Conservation (phyloP, 2,329 filamentous ascomycete species). For the Aciculosporium take region DNA sequence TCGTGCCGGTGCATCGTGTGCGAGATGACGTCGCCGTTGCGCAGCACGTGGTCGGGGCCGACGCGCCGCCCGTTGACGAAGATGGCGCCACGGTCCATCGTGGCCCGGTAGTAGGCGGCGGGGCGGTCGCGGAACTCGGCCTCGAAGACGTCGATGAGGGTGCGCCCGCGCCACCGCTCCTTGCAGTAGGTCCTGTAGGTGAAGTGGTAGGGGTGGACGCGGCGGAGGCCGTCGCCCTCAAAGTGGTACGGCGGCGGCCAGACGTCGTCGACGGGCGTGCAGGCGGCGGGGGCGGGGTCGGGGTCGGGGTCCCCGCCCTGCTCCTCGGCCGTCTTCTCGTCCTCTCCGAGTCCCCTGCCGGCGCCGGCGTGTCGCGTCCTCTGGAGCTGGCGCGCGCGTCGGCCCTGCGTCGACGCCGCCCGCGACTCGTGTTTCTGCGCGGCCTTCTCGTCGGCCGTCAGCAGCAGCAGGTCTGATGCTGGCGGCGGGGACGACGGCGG, state of each 20-base stretch:
- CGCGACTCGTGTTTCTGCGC: neutral
- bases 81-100: slow-evolving; percentile 69
- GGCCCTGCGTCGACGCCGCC: neutral
- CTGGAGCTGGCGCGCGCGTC: neutral
- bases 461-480: too few species aligned
- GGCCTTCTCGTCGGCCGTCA: slow-evolving; percentile 1
- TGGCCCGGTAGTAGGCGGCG: slow-evolving; percentile 70
- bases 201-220: slow-evolving; percentile 75
- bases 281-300: neutral
- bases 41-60: slow-evolving; percentile 54
- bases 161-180: slow-evolving; percentile 74
- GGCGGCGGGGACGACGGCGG: neutral
- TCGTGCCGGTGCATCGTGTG: slow-evolving; percentile 94
- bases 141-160: slow-evolving; percentile 74
- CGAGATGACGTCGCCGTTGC: slow-evolving; percentile 81
- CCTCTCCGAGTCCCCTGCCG: too few species aligned
- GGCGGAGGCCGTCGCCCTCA: slow-evolving; percentile 69
- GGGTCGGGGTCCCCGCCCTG: neutral
- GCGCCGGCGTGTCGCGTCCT: neutral
- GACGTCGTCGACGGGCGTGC: slow-evolving; percentile 8
- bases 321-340: neutral
- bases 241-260: slow-evolving; percentile 63
- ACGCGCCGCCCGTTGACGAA: slow-evolving; percentile 63
- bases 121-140: slow-evolving; percentile 86
- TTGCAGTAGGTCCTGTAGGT: slow-evolving; percentile 96